A percentile compares a stretch with the other conserved stretches of the same genome.
Conservation (phyloP, 176 grass and related monocot species). For the Rhynchospora breviuscula region DNA sequence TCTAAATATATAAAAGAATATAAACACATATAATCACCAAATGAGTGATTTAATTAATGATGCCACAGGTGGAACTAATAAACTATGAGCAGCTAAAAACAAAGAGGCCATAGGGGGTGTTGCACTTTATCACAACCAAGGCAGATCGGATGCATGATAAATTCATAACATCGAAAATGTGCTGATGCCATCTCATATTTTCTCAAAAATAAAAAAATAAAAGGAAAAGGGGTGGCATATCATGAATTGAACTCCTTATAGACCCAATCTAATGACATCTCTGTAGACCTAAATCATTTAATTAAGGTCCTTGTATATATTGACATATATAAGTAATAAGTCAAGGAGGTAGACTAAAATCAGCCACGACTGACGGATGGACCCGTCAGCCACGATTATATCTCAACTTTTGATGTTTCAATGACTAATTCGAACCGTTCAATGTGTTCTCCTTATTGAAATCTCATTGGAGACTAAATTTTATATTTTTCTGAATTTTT, state of each 20-base stretch:
- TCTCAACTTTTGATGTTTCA: too few species aligned
- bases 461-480: too few species aligned
- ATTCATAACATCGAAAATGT: background rate
- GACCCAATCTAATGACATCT: background rate
- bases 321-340: too few species aligned
- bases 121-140: conserved; percentile 27
- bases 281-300: background rate
- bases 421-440: too few species aligned
- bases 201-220: background rate
- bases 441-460: too few species aligned
- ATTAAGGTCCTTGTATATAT: too few species aligned
- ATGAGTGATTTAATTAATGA: conserved; percentile 3
- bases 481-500: too few species aligned
- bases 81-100: conserved; percentile 16
- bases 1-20: background rate
- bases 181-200: conserved; percentile 1
- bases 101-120: conserved; percentile 7
- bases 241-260: background rate
- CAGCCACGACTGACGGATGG: too few species aligned
- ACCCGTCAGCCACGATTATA: too few species aligned
- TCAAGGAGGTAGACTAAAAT: too few species aligned
- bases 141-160: background rate
- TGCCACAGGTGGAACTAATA: conserved; percentile 12
- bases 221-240: background rate
- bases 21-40: conserved; percentile 7